A percentile compares a stretch with the other conserved stretches of the same genome.
phyloP scores from a whole-genome alignment of 202 grass and related monocot species.

The Brachypodium distachyon region DNA sequence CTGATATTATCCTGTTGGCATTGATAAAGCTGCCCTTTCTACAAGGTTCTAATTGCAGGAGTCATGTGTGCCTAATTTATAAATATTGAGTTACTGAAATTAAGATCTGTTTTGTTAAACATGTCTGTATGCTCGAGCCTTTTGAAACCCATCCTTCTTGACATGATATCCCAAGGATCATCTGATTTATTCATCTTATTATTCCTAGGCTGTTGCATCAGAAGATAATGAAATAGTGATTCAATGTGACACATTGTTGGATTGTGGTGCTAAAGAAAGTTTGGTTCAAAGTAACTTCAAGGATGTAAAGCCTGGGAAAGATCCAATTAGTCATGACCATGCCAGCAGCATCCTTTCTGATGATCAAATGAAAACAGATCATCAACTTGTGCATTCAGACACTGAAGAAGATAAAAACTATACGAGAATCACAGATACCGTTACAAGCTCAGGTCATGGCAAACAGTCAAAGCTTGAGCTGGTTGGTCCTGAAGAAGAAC shows the following conservation, averaged over 20 bases:
- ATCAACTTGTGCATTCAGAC: neutral
- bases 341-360: neutral
- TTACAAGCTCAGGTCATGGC: neutral
- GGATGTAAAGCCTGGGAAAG: slow-evolving; percentile 9
- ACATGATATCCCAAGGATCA: neutral
- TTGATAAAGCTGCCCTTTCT: neutral
- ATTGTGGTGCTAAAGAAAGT: slow-evolving; percentile 20
- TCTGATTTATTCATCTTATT: slow-evolving; percentile 31
- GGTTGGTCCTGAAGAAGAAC: slow-evolving; percentile 47
- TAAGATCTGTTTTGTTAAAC: neutral
- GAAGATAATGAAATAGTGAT: slow-evolving; percentile 19
- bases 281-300: neutral
- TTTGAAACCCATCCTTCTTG: neutral
- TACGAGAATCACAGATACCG: neutral
- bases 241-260: slow-evolving; percentile 1
- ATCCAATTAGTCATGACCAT: neutral
- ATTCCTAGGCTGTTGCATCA: slow-evolving; percentile 27
- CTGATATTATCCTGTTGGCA: neutral
- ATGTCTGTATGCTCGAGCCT: neutral
- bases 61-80: neutral
- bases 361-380: neutral
- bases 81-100: neutral
- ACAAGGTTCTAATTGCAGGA: neutral
- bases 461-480: slow-evolving; percentile 19
- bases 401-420: neutral